Evolutionary conservation across 441 rosid genomes (phyloP).

Genomic region (Melastoma candidum): DNA sequence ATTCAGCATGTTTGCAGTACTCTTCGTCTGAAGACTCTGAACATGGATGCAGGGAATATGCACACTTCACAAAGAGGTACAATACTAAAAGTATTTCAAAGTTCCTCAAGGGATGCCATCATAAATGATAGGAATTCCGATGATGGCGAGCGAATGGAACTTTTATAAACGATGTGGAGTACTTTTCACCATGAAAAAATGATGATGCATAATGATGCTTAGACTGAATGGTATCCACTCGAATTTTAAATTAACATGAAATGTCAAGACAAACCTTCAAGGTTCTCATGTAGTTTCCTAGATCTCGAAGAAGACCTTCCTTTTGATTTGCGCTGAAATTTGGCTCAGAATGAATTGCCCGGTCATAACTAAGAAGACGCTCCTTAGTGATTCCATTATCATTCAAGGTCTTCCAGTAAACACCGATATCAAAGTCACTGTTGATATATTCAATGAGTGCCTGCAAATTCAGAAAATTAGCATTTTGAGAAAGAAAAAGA

Average conservation of each 20-base stretch:
- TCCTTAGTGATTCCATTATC: slow-evolving; percentile 92
- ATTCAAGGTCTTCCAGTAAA: slow-evolving; percentile 95
- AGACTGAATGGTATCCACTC: too few relatives aligned
- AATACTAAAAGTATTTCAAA: too few relatives aligned
- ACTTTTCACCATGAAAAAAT: too few relatives aligned
- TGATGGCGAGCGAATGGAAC: too few relatives aligned
- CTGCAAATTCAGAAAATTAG: slow-evolving; percentile 34
- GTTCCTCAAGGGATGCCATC: too few relatives aligned
- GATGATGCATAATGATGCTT: too few relatives aligned
- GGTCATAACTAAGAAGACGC: slow-evolving; percentile 94
- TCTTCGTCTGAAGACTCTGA: too few relatives aligned
- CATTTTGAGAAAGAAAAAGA: slow-evolving; percentile 6
- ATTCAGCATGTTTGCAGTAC: too few relatives aligned
- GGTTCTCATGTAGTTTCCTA: slow-evolving; percentile 92
- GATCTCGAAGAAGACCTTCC: slow-evolving; percentile 85
- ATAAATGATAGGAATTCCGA: too few relatives aligned
- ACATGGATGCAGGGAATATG: too few relatives aligned
- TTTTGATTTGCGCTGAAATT: slow-evolving; percentile 69
- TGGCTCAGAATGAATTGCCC: slow-evolving; percentile 89
- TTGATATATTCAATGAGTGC: slow-evolving; percentile 76
- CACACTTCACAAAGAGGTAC: too few relatives aligned
- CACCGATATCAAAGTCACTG: slow-evolving; percentile 69
- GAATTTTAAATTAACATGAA: slow-evolving; percentile 1
- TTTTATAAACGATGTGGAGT: too few relatives aligned
- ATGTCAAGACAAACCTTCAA: slow-evolving; percentile 54